phyloP scores from a whole-genome alignment of 192 early-diverging fungal species.

The Gigaspora rosea region DNA sequence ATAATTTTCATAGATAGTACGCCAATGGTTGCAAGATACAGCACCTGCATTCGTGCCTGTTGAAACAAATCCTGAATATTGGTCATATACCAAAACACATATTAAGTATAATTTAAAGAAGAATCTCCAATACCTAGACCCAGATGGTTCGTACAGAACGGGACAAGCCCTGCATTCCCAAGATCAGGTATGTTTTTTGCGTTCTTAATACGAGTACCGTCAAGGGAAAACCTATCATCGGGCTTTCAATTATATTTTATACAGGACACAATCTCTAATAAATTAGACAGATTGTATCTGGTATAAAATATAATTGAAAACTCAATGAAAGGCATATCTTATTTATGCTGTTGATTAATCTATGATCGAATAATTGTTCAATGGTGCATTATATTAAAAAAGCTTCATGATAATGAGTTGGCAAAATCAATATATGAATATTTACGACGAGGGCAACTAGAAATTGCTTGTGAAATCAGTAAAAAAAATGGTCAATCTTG shows the following conservation, averaged over 20 bases:
- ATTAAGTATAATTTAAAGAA: neutral
- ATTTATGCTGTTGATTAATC: no score
- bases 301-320: no score
- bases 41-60: constrained; percentile 2
- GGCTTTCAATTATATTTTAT: no score
- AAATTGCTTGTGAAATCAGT: constrained; percentile 72
- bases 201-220: neutral
- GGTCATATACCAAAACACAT: neutral
- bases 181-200: neutral
- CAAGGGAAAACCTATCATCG: no score
- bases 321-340: no score
- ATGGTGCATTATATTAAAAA: neutral
- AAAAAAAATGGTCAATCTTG: constrained; percentile 73
- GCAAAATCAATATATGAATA: constrained; percentile 73
- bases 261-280: no score
- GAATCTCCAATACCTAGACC: neutral
- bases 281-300: no score
- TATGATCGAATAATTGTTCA: neutral
- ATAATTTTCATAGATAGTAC: constrained; percentile 11
- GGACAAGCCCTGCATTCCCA: neutral
- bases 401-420: constrained; percentile 52
- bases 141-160: constrained; percentile 1
- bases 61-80: constrained; percentile 10
- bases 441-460: constrained; percentile 70
- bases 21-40: constrained; percentile 18